Percentiles rank a stretch among this genome's conserved stretches.
Conservation (phyloP, 2,329 filamentous ascomycete species). For the Cytospora chrysosperma region DNA sequence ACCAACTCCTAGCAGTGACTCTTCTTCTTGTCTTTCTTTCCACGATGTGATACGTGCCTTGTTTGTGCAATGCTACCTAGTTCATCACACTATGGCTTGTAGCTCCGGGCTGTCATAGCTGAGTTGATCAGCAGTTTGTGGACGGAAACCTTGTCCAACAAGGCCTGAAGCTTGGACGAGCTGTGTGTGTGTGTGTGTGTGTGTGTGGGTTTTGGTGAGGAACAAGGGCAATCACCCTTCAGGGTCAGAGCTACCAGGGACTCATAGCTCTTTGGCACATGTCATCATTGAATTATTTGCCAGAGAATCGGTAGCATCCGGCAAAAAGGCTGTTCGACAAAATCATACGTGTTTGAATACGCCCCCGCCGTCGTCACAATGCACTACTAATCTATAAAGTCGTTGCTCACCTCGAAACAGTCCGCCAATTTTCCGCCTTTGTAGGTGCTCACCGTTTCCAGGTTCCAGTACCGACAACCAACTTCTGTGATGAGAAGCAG, state of each 20-base stretch:
- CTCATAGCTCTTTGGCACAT: neutral
- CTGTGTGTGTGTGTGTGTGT: neutral
- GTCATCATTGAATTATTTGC: neutral
- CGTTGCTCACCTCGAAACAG: neutral
- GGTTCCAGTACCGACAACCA: too few species aligned
- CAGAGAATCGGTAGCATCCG: neutral
- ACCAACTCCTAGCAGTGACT: neutral
- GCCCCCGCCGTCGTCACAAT: neutral
- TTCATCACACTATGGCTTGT: neutral
- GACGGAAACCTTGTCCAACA: neutral
- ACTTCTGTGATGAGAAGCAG: too few species aligned
- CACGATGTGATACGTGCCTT: neutral
- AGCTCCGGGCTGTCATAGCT: neutral
- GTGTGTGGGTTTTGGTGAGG: neutral
- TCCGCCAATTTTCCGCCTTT: neutral
- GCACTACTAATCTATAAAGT: neutral
- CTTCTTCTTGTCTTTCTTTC: neutral
- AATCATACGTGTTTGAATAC: neutral
- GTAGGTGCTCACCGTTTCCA: neutral
- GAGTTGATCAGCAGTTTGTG: neutral
- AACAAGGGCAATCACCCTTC: neutral
- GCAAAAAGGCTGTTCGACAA: neutral
- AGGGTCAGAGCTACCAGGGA: neutral
- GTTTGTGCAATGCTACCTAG: neutral
- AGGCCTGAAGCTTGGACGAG: neutral